These are phyloP conservation scores for Rusavskia elegans DNA, from an alignment of 495 filamentous ascomycete species.

Conservation along the genomic window DNA sequence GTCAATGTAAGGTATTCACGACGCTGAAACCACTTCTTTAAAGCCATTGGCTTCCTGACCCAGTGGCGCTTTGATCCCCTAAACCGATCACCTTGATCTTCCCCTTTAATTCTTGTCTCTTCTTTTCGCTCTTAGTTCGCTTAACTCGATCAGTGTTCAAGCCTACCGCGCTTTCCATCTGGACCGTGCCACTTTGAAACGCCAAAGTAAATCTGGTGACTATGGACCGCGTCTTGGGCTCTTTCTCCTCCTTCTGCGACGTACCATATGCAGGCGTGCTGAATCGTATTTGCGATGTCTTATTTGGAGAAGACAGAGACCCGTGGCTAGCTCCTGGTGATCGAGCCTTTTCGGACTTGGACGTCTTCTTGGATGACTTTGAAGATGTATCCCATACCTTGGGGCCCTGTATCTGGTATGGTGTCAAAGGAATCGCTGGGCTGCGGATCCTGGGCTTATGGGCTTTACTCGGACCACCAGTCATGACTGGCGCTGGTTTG, in stretches of 20 bases:
- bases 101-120: slow-evolving; percentile 25
- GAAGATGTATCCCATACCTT: slow-evolving; percentile 22
- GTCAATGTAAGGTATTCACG: too few relatives aligned
- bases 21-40: neutral
- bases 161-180: slow-evolving; percentile 16
- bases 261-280: neutral
- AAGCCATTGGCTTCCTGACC: neutral
- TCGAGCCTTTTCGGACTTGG: neutral
- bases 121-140: slow-evolving; percentile 15
- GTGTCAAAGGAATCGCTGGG: slow-evolving; percentile 19
- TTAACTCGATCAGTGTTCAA: neutral
- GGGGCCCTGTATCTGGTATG: slow-evolving; percentile 24
- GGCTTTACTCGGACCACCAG: slow-evolving; percentile 12
- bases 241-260: neutral
- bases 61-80: slow-evolving; percentile 10
- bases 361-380: slow-evolving; percentile 18
- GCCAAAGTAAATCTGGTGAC: slow-evolving; percentile 15
- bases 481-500: slow-evolving; percentile 5
- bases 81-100: slow-evolving; percentile 29
- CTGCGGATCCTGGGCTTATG: slow-evolving; percentile 1
- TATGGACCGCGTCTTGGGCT: neutral
- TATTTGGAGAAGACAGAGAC: neutral
- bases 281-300: slow-evolving; percentile 1
- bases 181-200: slow-evolving; percentile 18
- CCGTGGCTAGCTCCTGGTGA: neutral